Evolutionary conservation across 2,329 filamentous ascomycete genomes (phyloP).

Genomic region (Phyllosticta citrichinensis): DNA sequence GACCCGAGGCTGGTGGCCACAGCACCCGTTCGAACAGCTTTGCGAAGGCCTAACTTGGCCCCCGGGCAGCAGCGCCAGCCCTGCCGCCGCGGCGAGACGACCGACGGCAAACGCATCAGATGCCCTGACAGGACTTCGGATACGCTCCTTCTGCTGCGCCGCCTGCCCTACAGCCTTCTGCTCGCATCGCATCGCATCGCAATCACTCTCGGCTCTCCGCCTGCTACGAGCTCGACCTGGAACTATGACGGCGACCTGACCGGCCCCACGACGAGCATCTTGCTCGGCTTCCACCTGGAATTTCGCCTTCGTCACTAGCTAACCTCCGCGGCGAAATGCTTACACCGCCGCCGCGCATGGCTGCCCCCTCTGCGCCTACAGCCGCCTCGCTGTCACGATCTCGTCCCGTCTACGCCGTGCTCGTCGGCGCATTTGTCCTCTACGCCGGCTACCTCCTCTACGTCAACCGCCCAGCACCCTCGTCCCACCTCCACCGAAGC

Average conservation of each 20-base stretch:
- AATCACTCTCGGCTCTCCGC: background rate
- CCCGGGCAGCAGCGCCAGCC: background rate
- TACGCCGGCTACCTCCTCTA: slow-evolving; percentile 53
- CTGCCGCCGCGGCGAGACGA: background rate
- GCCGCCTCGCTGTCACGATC: slow-evolving; percentile 28
- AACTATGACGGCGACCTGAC: slow-evolving; percentile 8
- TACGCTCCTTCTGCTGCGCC: background rate
- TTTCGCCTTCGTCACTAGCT: background rate
- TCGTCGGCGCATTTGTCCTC: slow-evolving; percentile 47
- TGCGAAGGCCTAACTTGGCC: background rate
- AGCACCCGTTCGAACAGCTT: background rate
- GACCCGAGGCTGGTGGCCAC: background rate
- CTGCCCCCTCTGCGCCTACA: slow-evolving; percentile 13
- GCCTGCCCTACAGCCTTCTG: background rate
- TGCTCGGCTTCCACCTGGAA: background rate
- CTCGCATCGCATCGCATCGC: background rate
- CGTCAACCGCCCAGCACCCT: slow-evolving; percentile 23
- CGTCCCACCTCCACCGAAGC: slow-evolving; percentile 46
- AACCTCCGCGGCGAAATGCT: background rate
- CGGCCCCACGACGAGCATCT: background rate
- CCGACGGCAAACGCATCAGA: background rate
- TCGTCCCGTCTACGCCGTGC: slow-evolving; percentile 43
- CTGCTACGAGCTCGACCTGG: background rate
- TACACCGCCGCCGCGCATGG: slow-evolving; percentile 6
- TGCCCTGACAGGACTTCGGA: background rate